These are phyloP conservation scores for Psilocybe azurescens DNA, from an alignment of 768 basidiomycete genomes.

Conservation along the genomic window DNA sequence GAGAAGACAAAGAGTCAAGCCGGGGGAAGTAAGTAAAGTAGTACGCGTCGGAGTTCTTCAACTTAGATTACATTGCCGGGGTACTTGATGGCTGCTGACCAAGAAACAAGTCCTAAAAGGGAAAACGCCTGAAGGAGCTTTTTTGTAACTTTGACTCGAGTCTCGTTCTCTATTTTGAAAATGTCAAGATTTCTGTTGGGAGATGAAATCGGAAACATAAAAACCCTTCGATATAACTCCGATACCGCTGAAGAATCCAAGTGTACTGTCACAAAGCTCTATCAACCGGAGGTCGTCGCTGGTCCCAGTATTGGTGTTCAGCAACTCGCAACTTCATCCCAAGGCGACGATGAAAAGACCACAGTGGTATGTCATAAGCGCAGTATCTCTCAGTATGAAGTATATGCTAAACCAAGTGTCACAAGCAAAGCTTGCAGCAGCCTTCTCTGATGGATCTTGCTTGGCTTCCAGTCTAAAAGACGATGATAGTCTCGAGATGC, in stretches of 20 bases:
- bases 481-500: constrained; percentile 43
- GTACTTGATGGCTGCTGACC: neutral
- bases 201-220: constrained; percentile 81
- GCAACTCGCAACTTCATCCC: constrained; percentile 28
- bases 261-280: constrained; percentile 36
- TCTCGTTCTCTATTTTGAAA: constrained; percentile 13
- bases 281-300: constrained; percentile 30
- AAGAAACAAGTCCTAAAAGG: neutral
- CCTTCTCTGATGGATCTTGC: constrained; percentile 63
- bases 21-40: too few species aligned
- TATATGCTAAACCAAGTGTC: constrained; percentile 18
- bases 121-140: neutral
- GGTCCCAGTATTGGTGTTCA: constrained; percentile 24
- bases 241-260: constrained; percentile 35
- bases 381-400: neutral
- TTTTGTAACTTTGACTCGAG: constrained; percentile 1
- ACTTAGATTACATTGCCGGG: too few species aligned
- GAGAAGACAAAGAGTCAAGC: too few species aligned
- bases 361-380: constrained; percentile 47
- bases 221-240: constrained; percentile 54
- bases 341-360: constrained; percentile 19
- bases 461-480: constrained; percentile 47
- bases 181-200: constrained; percentile 79
- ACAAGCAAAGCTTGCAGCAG: constrained; percentile 70
- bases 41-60: too few species aligned